A percentile compares a stretch with the other conserved stretches of the same genome.
These are phyloP conservation scores for Boletus rubescentipes DNA, from an alignment of 768 basidiomycete genomes.

Conservation along the genomic window DNA sequence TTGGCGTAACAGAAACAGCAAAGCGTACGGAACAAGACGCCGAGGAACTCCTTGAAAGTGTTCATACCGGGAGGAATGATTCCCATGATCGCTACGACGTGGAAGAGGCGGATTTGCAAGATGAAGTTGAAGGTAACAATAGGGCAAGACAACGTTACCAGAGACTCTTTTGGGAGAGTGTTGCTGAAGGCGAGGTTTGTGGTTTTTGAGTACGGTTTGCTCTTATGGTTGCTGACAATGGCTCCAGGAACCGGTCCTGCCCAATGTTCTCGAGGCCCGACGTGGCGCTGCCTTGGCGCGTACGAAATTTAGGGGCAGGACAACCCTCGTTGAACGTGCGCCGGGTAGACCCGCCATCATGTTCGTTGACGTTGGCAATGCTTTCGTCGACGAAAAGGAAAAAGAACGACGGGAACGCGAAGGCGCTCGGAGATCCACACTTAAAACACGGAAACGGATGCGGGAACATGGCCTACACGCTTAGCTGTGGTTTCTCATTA, in stretches of 20 bases:
- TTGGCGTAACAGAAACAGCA: slow-evolving; percentile 50
- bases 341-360: slow-evolving; percentile 54
- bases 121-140: slow-evolving; percentile 54
- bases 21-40: slow-evolving; percentile 9
- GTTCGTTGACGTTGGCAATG: slow-evolving; percentile 73
- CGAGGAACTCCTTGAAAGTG: slow-evolving; percentile 7
- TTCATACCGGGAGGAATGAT: background rate
- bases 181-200: slow-evolving; percentile 65
- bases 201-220: slow-evolving; percentile 6
- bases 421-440: slow-evolving; percentile 45
- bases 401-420: slow-evolving; percentile 48
- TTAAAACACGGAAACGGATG: slow-evolving; percentile 33
- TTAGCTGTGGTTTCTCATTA: slow-evolving; percentile 1
- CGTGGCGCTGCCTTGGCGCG: slow-evolving; percentile 39
- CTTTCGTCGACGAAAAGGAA: slow-evolving; percentile 62
- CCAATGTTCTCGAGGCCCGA: slow-evolving; percentile 51
- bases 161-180: slow-evolving; percentile 77
- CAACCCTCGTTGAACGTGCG: slow-evolving; percentile 37
- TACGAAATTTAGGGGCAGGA: slow-evolving; percentile 38
- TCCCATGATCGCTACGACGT: slow-evolving; percentile 42
- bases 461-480: slow-evolving; percentile 6
- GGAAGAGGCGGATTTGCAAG: slow-evolving; percentile 60
- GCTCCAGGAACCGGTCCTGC: slow-evolving; percentile 60
- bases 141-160: slow-evolving; percentile 63
- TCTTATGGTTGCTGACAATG: background rate